phyloP scores from a whole-genome alignment of 208 protist genomes.

The Trypanosoma avium region DNA sequence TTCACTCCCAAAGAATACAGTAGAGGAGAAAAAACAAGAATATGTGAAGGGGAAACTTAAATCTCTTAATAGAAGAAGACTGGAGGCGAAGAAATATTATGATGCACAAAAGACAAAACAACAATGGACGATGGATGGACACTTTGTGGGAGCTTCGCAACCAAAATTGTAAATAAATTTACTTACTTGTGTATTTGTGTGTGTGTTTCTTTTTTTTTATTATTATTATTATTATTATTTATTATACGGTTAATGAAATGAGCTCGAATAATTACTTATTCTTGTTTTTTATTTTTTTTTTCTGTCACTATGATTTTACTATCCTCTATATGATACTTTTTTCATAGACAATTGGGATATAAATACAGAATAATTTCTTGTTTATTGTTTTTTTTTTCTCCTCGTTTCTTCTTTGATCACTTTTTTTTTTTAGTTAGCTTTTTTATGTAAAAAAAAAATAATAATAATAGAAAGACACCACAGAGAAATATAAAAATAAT shows the following conservation, averaged over 20 bases:
- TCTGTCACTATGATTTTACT: no score
- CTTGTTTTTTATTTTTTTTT: no score
- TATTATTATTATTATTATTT: background rate
- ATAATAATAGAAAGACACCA: no score
- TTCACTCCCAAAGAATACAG: constrained; percentile 68
- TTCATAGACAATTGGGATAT: no score
- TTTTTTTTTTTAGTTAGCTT: no score
- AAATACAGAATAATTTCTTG: no score
- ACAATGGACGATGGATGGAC: constrained; percentile 77
- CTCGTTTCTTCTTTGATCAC: no score
- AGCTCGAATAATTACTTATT: no score
- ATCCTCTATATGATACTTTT: no score
- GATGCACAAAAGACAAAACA: constrained; percentile 75
- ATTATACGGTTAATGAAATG: constrained; percentile 1
- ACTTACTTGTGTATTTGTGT: background rate
- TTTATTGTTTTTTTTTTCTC: no score
- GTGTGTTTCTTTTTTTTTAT: background rate
- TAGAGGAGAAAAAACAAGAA: constrained; percentile 64
- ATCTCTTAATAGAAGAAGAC: constrained; percentile 66
- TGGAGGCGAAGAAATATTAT: constrained; percentile 73
- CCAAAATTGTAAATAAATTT: constrained; percentile 11
- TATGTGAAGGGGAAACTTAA: constrained; percentile 92
- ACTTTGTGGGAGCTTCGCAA: constrained; percentile 65
- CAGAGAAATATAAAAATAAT: no score
- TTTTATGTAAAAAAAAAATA: no score